Evolutionary conservation across 306 rosid species (phyloP), one percentile per base, ranked within the genome.

Genomic region (Dryas alaskensis): DNA sequence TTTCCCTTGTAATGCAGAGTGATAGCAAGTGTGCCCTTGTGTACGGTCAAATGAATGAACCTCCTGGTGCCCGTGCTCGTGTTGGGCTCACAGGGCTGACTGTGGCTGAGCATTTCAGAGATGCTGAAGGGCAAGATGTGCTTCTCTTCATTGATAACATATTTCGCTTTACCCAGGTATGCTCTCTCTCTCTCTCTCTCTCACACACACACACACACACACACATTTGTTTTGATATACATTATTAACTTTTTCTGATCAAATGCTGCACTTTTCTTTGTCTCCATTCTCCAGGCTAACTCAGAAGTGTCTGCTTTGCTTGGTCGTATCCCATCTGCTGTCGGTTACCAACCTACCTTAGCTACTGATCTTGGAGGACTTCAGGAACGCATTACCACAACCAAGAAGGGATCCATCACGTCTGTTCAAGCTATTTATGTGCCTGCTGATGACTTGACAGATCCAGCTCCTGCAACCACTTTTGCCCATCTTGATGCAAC

Each of bases 401-500:
- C 98, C 75, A 91, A 91, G 86, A 89, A 94, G 80, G 98, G 97
- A 81, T 94, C 98, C 65, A 94, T 94, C 53, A 94, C 98, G 17
- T 94, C 98, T 73, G 98, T 91, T 72, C 98, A 94, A 80, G 98
- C 98, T 84, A 94, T 91, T 72, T 91, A 94, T 52, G 98, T 94
- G 79, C 98, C 97, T 80, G 97, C 96, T 76, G 98, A 94, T 84
- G 98, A 94, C 71, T 88, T 94, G 92, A 94, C 98, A 78, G 98
- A 94, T 94, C 98, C 98, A 14, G 98, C 98, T 73, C 98, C 97
- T 47, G 98, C 98, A 47, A 91, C 98, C 19, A 91, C 98, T 12
- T 94, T 94, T 10, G 98, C 98, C 87, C 98, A 94, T 88, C 85
- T 94, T 90, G 98, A 94, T 84, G 98, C 98, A 25, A 94, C 97